Conservation (phyloP, 1,284 basidiomycete genomes). For the Mycena sp. region DNA sequence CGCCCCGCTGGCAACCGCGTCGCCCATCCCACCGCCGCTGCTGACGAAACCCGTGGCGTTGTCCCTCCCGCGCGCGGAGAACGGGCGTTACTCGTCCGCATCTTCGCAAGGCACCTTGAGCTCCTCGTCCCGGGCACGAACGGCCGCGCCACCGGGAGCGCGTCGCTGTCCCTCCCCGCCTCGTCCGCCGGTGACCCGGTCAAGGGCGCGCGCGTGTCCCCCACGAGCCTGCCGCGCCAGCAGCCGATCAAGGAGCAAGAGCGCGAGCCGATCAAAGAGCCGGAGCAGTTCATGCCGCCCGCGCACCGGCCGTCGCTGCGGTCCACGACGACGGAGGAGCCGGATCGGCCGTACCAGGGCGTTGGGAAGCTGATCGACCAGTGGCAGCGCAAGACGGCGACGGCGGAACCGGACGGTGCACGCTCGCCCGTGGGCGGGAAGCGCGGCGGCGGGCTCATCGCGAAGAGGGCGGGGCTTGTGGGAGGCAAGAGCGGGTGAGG, state of each 20-base stretch:
- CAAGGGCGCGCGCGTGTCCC: conserved; percentile 20
- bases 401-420: conserved; percentile 53
- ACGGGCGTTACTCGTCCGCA: conserved; percentile 18
- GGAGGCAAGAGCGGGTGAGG: too few relatives aligned
- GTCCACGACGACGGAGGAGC: conserved; percentile 60
- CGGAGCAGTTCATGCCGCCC: conserved; percentile 10
- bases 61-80: conserved; percentile 7
- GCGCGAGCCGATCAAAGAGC: conserved; percentile 18
- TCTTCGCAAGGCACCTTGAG: conserved; percentile 17
- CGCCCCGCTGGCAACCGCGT: conserved; percentile 3
- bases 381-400: conserved; percentile 82
- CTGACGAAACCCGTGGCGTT: conserved; percentile 5
- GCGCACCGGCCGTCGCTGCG: conserved; percentile 21
- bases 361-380: conserved; percentile 84
- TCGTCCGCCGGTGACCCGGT: conserved; percentile 7
- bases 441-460: conserved; percentile 40
- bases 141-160: conserved; percentile 2
- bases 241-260: conserved; percentile 12
- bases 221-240: conserved; percentile 15
- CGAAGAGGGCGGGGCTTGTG: conserved; percentile 56
- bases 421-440: conserved; percentile 38
- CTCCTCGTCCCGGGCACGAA: conserved; percentile 16
- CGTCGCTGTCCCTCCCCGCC: conserved; percentile 1
- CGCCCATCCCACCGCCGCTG: conserved; percentile 16
- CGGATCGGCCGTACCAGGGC: conserved; percentile 80